Evolutionary conservation across 1,284 basidiomycete genomes (phyloP).

Genomic region (Apiotrichum brassicae): DNA sequence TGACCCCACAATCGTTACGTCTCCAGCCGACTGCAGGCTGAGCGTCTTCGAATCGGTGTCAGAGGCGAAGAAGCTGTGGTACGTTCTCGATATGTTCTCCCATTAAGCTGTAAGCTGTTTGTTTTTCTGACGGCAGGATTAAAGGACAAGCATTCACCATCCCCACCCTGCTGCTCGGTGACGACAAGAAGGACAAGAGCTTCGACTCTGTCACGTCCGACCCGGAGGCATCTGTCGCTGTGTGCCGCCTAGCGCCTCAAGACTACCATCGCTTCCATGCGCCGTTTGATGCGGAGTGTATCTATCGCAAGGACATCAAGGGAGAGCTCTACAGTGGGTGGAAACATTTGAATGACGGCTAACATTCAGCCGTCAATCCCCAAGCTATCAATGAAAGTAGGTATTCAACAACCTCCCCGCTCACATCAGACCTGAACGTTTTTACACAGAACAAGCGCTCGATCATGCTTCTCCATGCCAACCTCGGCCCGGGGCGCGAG

Average conservation of each 20-base stretch:
- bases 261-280: conserved; percentile 84
- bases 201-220: conserved; percentile 48
- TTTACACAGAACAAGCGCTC: conserved; percentile 20
- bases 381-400: conserved; percentile 66
- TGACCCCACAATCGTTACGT: conserved; percentile 56
- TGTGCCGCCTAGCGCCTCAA: conserved; percentile 61
- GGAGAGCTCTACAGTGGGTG: conserved; percentile 45
- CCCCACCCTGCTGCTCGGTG: conserved; percentile 55
- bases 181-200: conserved; percentile 43
- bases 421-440: conserved; percentile 14
- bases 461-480: conserved; percentile 35
- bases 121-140: conserved; percentile 51
- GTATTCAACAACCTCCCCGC: conserved; percentile 8
- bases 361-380: conserved; percentile 49
- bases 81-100: not conserved
- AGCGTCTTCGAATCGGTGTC: conserved; percentile 60
- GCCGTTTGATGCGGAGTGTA: conserved; percentile 60
- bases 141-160: conserved; percentile 70
- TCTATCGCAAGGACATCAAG: conserved; percentile 49
- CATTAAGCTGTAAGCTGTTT: not conserved
- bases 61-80: conserved; percentile 64
- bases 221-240: conserved; percentile 16
- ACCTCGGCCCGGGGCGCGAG: conserved; percentile 38
- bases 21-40: conserved; percentile 67
- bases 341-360: not conserved